These are phyloP conservation scores for Apiospora koreana DNA, from an alignment of 2,329 filamentous ascomycete genomes.

Conservation along the genomic window DNA sequence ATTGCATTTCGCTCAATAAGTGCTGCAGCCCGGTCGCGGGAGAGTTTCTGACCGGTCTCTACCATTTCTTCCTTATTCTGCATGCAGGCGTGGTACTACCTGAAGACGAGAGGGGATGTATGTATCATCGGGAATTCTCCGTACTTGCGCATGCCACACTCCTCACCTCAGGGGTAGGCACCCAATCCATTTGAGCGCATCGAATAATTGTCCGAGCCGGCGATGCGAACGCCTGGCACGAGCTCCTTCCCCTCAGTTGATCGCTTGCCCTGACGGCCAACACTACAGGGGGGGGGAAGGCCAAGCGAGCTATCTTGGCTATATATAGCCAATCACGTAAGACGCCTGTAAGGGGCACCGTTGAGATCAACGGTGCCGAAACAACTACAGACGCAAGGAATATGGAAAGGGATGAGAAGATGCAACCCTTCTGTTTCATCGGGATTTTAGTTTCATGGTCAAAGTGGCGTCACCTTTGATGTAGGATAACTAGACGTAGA, in stretches of 20 bases:
- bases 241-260: background rate
- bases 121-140: no score
- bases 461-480: background rate
- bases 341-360: background rate
- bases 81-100: background rate
- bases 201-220: background rate
- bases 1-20: background rate
- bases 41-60: background rate
- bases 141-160: background rate
- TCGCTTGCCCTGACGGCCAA: background rate
- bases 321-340: no score
- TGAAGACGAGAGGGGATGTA: no score
- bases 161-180: background rate
- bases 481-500: background rate
- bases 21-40: background rate
- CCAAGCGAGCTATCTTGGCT: no score
- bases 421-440: background rate
- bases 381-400: background rate
- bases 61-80: no score
- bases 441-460: background rate
- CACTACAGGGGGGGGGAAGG: background rate
- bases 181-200: background rate
- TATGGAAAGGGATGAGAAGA: background rate
- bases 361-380: background rate
- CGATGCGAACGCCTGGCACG: background rate